Base-by-base conservation (phyloP, 2,329 filamentous ascomycete genomes). In the Fusarium sp. region DNA sequence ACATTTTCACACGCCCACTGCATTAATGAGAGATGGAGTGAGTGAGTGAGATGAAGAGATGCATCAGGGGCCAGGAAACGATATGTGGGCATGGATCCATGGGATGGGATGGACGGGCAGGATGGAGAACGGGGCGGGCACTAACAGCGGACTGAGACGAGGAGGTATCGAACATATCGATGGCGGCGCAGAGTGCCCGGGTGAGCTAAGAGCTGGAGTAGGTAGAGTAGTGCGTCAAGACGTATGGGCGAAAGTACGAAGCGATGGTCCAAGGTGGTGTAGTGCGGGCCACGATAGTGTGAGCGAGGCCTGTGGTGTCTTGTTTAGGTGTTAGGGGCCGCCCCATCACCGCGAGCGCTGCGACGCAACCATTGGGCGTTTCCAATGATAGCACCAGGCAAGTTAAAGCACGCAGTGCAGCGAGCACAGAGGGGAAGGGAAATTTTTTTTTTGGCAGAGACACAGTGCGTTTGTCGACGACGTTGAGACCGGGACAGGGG, bases 51-150 rank as follows among this genome's bases (percentile, higher is more conserved):
- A 71, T 67, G 59, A 63, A 66, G 61, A 70, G 61, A 61, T 23
- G 51, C 53, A 67, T 46, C 33, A 61, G 65, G 67, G 60, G 64
- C 61, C 67, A 72, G 65, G 69, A 61, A 46, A 61, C 60, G 61
- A 61, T 46, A 63, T 58, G 64, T 38, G 58, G 54, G 55, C 49
- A 56, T 51, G 50, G 46, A 50, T 18, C 60, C 20, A 46, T 46
- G 36, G 42, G 42, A 53, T 64, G 62, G 60, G 62, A 65, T 69
- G 64, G 65, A 54, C 67, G 61, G 71, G 46, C 31, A 54, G 58
- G 46, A 73, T 70, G 65, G 63, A 64, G 68, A 71, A 63, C 58
- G 72, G 63, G 68, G 68, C 68, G 72, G 72, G 69, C 65, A 72
- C 72, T 74, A 74, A 68, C 54, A 68, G 16, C 27, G 61, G 50